Conservation (phyloP, 768 basidiomycete species). For the Gyrodon lividus region DNA sequence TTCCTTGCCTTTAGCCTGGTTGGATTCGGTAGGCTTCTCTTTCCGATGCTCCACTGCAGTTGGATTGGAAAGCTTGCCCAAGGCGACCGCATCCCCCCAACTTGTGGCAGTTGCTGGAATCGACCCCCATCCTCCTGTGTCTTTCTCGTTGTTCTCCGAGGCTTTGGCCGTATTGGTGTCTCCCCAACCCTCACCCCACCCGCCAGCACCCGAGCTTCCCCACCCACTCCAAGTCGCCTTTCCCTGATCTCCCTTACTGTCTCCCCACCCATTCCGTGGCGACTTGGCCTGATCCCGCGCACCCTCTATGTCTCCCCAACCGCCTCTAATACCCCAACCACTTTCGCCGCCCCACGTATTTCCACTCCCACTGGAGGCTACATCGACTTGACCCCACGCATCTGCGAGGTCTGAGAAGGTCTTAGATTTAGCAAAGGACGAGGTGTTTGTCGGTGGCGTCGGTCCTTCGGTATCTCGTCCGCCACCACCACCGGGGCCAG, state of each 20-base stretch:
- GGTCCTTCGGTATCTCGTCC: constrained; percentile 9
- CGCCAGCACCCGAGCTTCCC: background rate
- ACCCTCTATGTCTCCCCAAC: background rate
- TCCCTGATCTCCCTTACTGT: background rate
- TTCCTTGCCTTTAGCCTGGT: constrained; percentile 11
- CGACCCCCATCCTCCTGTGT: background rate
- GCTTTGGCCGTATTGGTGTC: background rate
- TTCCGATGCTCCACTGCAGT: constrained; percentile 8
- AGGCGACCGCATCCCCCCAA: background rate
- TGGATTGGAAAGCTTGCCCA: constrained; percentile 6
- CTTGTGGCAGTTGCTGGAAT: background rate
- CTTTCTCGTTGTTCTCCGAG: background rate
- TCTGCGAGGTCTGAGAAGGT: background rate
- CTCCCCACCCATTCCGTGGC: constrained; percentile 1
- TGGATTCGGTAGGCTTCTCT: constrained; percentile 1
- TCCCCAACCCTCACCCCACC: constrained; percentile 6
- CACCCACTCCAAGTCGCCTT: background rate
- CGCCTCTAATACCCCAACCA: constrained; percentile 7
- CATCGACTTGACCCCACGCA: constrained; percentile 2
- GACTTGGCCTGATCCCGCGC: background rate
- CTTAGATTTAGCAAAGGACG: background rate
- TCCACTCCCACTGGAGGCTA: background rate
- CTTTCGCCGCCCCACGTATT: background rate
- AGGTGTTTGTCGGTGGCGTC: background rate
- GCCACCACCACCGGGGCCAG: constrained; percentile 1